Conservation (phyloP, 176 grass and related monocot genomes). For the Lolium rigidum region DNA sequence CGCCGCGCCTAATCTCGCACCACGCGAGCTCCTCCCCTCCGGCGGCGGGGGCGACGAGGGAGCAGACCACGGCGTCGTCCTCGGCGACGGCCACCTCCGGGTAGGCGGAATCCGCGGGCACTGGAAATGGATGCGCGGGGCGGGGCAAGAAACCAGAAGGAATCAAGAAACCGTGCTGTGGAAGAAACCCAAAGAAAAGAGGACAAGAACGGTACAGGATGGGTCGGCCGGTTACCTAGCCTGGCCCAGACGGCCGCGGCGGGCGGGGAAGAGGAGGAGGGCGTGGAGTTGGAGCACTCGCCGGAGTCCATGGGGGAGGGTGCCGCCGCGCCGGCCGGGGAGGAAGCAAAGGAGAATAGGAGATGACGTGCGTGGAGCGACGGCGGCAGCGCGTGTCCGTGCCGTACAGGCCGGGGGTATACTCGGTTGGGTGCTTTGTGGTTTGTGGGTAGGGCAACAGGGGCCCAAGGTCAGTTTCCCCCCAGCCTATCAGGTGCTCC, state of each 20-base stretch:
- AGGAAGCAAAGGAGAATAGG: neutral
- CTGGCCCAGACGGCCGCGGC: conserved; percentile 57
- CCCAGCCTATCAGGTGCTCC: neutral
- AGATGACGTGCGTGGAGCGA: conserved; percentile 23
- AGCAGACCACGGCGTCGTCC: conserved; percentile 61
- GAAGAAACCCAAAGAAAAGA: conserved; percentile 37
- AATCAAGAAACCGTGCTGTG: conserved; percentile 46
- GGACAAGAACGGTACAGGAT: neutral
- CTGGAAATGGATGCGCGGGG: conserved; percentile 47
- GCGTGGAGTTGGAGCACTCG: conserved; percentile 62
- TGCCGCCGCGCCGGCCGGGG: conserved; percentile 14
- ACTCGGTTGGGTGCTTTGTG: neutral
- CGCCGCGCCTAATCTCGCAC: conserved; percentile 75
- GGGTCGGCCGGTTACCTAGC: conserved; percentile 53
- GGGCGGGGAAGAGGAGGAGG: neutral
- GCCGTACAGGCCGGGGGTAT: neutral
- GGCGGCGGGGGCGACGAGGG: conserved; percentile 38
- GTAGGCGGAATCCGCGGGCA: conserved; percentile 59
- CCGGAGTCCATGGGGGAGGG: conserved; percentile 62
- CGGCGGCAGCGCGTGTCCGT: conserved; percentile 13
- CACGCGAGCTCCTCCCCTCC: conserved; percentile 58
- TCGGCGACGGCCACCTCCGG: conserved; percentile 60
- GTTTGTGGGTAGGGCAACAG: neutral
- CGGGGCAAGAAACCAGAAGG: neutral
- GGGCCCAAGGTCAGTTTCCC: neutral